Evolutionary conservation across 306 rosid genomes (phyloP), one percentile per base, ranked within the genome.

Genomic region (Castanea sativa): DNA sequence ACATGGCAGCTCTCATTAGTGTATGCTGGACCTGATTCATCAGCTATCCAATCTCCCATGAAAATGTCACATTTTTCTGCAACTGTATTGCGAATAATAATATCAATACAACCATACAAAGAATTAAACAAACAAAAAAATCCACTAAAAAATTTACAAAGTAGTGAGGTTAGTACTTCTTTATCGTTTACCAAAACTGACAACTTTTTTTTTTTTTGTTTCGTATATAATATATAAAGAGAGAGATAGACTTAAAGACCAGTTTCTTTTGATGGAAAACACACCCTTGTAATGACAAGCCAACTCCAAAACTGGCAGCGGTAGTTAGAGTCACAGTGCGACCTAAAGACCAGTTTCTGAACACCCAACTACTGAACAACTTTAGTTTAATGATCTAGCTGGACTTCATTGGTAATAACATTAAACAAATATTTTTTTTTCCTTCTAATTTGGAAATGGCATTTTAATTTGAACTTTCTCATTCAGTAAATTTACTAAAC

Each of bases 21-120:
- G 85, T 94, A 89, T 55, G 69, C 78, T 73, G 93, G 95, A 27
- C 88, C 93, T 73, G 89, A 81, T 67, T 64, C 63, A 74, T 92
- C 91, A 32, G 80, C 68, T 27, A 91, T 84, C 99, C 97, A 94
- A n/a, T 88, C 89, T 76, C 98, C 98, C 77, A 60, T 86, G 72
- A 90, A 94, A 27, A 88, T 73, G 72, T 92, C 97, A 80, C 97
- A 94, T 73, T 86, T 82, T 51, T 0, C 89, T 82, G 82, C 84
- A 76, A 49, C 80, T 60, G 59, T 55, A 55, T 75, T 4, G 76
- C 23, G 25, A 5, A 18, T 12, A 82, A 60, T 5, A 12, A 57
- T 33, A 55, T 43, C 51, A 33, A 2, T 5, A 71, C n/a, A 21
- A 65, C 43, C 19, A 19, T 33, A 33, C 71, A 19, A 32, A 10